Percentiles rank a stretch among this genome's conserved stretches.
Evolutionary conservation across 352 stramenopile genomes (phyloP).

Genomic region (Globisporangium cederbergense): DNA sequence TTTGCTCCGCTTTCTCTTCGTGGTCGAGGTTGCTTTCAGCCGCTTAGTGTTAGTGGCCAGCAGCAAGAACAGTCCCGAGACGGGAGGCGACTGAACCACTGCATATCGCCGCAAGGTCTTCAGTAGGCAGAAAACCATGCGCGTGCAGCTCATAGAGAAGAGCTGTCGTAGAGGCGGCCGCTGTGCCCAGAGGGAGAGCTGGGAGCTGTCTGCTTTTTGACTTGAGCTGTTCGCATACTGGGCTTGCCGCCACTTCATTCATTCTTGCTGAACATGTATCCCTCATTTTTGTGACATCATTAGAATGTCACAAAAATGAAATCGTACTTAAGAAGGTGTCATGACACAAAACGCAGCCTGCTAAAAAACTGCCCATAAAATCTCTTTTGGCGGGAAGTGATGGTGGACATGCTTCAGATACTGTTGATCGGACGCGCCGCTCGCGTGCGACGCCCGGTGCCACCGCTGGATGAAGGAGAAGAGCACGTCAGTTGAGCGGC

Average conservation of each 20-base stretch:
- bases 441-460: neutral
- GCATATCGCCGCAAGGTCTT: neutral
- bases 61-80: neutral
- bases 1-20: too few relatives aligned
- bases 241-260: too few relatives aligned
- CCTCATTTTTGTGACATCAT: too few relatives aligned
- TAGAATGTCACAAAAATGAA: neutral
- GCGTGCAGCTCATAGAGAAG: neutral
- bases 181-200: too few relatives aligned
- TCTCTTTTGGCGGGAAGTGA: neutral
- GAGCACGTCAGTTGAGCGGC: slow-evolving; percentile 3
- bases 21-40: neutral
- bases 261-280: too few relatives aligned
- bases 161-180: neutral
- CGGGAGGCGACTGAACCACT: too few relatives aligned
- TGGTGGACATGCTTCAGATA: slow-evolving; percentile 15
- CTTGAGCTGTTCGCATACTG: too few relatives aligned
- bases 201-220: too few relatives aligned
- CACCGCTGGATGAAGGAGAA: neutral
- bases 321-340: neutral
- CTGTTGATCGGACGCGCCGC: slow-evolving; percentile 13
- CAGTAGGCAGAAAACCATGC: neutral
- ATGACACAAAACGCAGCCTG: too few relatives aligned
- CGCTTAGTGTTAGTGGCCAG: neutral
- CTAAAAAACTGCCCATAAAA: too few relatives aligned